A percentile compares a stretch with the other conserved stretches of the same genome.
Conservation (phyloP, 305 asterid genomes). For the Fraxinus paxiana region DNA sequence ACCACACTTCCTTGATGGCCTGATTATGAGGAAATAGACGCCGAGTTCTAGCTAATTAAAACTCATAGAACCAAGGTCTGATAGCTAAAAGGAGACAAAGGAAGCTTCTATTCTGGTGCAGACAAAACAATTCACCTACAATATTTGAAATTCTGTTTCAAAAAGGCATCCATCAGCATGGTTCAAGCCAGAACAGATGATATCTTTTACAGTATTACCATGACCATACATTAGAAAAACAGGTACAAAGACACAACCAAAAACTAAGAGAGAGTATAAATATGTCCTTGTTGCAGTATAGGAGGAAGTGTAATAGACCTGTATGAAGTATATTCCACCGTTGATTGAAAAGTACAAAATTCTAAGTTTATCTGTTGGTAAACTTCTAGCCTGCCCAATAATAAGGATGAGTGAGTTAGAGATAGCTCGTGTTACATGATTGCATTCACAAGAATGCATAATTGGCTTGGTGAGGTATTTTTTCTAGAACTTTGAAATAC, state of each 20-base stretch:
- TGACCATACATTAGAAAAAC: neutral
- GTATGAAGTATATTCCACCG: conserved; percentile 62
- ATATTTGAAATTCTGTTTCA: neutral
- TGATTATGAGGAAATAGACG: neutral
- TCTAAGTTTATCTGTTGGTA: conserved; percentile 85
- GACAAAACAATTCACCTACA: neutral
- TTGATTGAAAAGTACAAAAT: conserved; percentile 57
- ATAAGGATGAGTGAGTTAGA: conserved; percentile 22
- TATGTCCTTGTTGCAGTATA: conserved; percentile 15
- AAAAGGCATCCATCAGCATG: neutral
- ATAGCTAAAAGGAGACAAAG: neutral
- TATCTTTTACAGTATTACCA: neutral
- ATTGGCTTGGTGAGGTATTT: neutral
- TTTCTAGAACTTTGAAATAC: neutral
- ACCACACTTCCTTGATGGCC: neutral
- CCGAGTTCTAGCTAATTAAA: neutral
- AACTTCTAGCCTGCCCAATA: conserved; percentile 79
- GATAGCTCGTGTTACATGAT: neutral
- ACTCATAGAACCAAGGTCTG: neutral
- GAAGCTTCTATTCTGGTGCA: neutral
- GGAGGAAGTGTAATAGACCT: conserved; percentile 43
- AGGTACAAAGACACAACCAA: conserved; percentile 1
- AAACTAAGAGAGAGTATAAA: conserved; percentile 13
- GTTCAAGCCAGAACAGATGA: conserved; percentile 5
- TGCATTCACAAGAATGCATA: conserved; percentile 7